These are phyloP conservation scores for Candida quercuum DNA, from an alignment of 805 yeast genomes.

Conservation along the genomic window DNA sequence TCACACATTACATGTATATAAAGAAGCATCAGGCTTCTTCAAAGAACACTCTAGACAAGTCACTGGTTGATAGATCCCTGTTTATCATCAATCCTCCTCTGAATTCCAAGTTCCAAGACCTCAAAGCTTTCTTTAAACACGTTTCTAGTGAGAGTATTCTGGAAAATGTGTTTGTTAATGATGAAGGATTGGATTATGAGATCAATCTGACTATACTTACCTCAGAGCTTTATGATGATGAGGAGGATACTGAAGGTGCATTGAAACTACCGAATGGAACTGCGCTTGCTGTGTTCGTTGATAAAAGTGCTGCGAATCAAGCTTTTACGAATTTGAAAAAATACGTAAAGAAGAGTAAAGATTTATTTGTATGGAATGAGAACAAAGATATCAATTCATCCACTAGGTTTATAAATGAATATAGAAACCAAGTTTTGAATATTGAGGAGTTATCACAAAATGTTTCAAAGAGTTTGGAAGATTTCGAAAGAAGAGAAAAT, in stretches of 20 bases:
- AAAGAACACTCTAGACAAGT: constrained; percentile 35
- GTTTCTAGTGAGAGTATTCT: constrained; percentile 63
- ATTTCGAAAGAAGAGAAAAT: constrained; percentile 68
- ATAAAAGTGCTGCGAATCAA: constrained; percentile 57
- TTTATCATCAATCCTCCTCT: constrained; percentile 77
- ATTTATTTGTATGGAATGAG: constrained; percentile 27
- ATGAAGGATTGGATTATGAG: constrained; percentile 38
- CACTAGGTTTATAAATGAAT: constrained; percentile 36
- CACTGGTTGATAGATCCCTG: constrained; percentile 50
- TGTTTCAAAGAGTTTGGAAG: constrained; percentile 54
- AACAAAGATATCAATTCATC: constrained; percentile 27
- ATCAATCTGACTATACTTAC: constrained; percentile 56
- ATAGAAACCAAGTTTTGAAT: constrained; percentile 33
- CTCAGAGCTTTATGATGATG: constrained; percentile 42
- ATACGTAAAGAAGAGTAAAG: constrained; percentile 36
- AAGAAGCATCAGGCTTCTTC: constrained; percentile 55
- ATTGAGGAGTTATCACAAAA: constrained; percentile 47
- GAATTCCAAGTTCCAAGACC: constrained; percentile 42
- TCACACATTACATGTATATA: constrained; percentile 53
- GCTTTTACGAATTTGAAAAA: constrained; percentile 62
- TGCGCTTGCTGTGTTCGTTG: constrained; percentile 70
- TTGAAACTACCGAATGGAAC: constrained; percentile 65
- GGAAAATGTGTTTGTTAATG: constrained; percentile 41
- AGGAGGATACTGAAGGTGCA: constrained; percentile 23
- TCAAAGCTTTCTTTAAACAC: constrained; percentile 53